phyloP scores from a whole-genome alignment of 176 grass and related monocot species.

The Alopecurus myosuroides region DNA sequence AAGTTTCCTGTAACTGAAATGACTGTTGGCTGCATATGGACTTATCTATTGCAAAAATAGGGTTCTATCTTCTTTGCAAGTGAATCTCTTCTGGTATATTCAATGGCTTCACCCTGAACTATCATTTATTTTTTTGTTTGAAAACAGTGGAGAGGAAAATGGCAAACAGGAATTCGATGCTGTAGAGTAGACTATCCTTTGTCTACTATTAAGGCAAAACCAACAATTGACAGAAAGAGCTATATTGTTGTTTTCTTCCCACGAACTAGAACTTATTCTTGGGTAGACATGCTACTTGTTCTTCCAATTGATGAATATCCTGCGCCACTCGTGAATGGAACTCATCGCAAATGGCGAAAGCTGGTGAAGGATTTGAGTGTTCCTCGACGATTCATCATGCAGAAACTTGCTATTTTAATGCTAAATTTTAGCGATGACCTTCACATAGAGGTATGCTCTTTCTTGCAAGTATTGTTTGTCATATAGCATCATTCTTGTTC shows the following conservation, averaged over 20 bases:
- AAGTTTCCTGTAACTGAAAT: not conserved
- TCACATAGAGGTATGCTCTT: slow-evolving; percentile 59
- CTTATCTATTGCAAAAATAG: not conserved
- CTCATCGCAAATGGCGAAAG: slow-evolving; percentile 92
- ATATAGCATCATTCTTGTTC: slow-evolving; percentile 4
- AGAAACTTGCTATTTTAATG: slow-evolving; percentile 85
- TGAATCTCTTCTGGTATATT: not conserved
- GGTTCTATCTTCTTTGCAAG: not conserved
- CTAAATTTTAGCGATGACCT: slow-evolving; percentile 78
- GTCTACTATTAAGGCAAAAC: slow-evolving; percentile 77
- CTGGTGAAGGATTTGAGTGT: slow-evolving; percentile 72
- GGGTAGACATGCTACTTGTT: slow-evolving; percentile 85
- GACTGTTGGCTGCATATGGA: not conserved
- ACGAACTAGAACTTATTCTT: slow-evolving; percentile 83
- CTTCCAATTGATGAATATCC: slow-evolving; percentile 68
- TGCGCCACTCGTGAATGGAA: slow-evolving; percentile 70
- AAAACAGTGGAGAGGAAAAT: slow-evolving; percentile 96
- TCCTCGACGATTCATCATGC: slow-evolving; percentile 63
- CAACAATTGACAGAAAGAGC: slow-evolving; percentile 81
- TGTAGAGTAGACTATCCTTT: slow-evolving; percentile 77
- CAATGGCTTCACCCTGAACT: slow-evolving; percentile 3
- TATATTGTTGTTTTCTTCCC: slow-evolving; percentile 94
- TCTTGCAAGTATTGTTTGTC: slow-evolving; percentile 8
- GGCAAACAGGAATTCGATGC: slow-evolving; percentile 95
- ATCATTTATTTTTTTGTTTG: slow-evolving; percentile 22